Conservation (phyloP, 2,329 filamentous ascomycete genomes). For the Colletotrichum spaethianum region DNA sequence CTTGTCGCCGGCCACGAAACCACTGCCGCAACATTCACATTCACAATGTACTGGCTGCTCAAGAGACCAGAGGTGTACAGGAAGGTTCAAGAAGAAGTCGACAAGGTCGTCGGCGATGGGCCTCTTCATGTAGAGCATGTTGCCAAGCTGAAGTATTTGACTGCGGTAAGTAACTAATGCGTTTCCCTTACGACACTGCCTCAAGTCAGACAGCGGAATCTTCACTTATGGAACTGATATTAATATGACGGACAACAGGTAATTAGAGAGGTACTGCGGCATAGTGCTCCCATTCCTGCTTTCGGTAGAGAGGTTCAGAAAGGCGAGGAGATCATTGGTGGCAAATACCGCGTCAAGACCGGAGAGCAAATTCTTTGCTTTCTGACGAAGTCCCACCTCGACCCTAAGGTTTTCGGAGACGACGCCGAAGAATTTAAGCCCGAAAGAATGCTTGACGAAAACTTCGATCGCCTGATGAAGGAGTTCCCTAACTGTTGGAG, state of each 20-base stretch:
- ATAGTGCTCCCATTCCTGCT: constrained; percentile 47
- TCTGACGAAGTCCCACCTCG: constrained; percentile 65
- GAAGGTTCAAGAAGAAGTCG: constrained; percentile 78
- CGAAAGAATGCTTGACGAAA: constrained; percentile 73
- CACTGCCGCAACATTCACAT: constrained; percentile 76
- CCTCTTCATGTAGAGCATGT: constrained; percentile 72
- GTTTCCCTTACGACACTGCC: background rate
- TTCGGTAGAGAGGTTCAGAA: constrained; percentile 51
- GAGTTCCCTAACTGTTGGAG: constrained; percentile 58
- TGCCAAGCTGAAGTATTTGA: constrained; percentile 74
- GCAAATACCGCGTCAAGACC: constrained; percentile 66
- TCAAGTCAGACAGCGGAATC: background rate
- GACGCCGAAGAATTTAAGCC: constrained; percentile 72
- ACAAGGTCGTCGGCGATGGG: constrained; percentile 71
- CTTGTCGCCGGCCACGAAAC: constrained; percentile 79
- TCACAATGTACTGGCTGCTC: constrained; percentile 75
- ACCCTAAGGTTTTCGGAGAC: constrained; percentile 69
- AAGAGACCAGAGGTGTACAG: constrained; percentile 72
- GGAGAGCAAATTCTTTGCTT: constrained; percentile 61
- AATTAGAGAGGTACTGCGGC: constrained; percentile 67
- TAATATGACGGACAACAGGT: constrained; percentile 45
- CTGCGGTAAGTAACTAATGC: constrained; percentile 56
- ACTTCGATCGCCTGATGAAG: constrained; percentile 54
- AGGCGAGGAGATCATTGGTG: constrained; percentile 62
- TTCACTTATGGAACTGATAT: background rate